Base-by-base conservation (phyloP, 1,284 basidiomycete species). In the Abortiporus biennis region DNA sequence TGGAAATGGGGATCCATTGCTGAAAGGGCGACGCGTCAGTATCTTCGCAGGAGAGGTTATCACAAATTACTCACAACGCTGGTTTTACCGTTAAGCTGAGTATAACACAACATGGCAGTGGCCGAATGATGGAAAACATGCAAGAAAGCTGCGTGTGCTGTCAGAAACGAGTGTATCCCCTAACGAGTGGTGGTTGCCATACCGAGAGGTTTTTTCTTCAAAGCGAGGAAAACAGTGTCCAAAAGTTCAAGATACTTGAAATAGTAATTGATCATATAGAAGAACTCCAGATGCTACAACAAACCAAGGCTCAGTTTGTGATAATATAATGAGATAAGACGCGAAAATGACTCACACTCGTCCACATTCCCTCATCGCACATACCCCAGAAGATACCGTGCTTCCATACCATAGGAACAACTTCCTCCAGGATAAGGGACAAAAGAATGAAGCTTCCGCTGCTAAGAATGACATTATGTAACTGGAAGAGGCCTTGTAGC, bases 111-210 rank as follows among this genome's bases (percentile, higher is more conserved):
- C 42, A 95, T 66, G 46, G 95, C 95, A 44, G 95, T 98, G n/a
- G 94, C 95, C 48, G 94, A 92, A 72, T 98, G 95, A 66, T 98
- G 95, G 75, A 96, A 98, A 54, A 98, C 94, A 65, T 99, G 95
- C 51, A 99, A 71, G 72, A 98, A 98, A 47, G 89, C 89, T 95
- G 56, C 40, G 17, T 34, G 52, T 20, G 44, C 38, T 40, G 47
- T 36, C 21, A 38, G 11, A 25, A 19, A 17, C 1, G 25, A 20
- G n/a, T 38, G 42, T 41, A 23, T 24, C 24, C 16, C 20, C 29
- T 34, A 40, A 21, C 40, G 39, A 38, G 22, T 32, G 40, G 30
- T 31, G 39, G 17, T 17, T 38, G 37, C 40, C 79, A 50, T 57
- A 93, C 92, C 86, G 42, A 98, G 74, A 21, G 92, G 91, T 68